Conservation (phyloP, 768 basidiomycete genomes). For the Phanerodontia chrysosporium region DNA sequence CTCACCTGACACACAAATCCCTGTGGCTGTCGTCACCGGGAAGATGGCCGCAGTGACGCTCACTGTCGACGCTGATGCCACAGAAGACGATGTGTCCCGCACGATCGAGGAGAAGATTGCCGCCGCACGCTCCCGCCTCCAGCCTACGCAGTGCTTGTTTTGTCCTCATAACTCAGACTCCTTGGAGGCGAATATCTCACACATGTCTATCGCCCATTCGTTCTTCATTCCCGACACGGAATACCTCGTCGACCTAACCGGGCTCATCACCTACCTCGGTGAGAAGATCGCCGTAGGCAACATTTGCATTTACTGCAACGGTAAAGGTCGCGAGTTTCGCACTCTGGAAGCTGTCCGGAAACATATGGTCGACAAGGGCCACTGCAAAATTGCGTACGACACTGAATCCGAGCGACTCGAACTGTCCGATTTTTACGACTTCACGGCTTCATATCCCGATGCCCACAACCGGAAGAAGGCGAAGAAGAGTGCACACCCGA, state of each 20-base stretch:
- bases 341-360: conserved; percentile 84
- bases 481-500: conserved; percentile 10
- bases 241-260: conserved; percentile 78
- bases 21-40: conserved; percentile 6
- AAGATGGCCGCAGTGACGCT: conserved; percentile 18
- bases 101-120: conserved; percentile 76
- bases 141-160: conserved; percentile 78
- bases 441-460: conserved; percentile 72
- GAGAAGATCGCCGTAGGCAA: conserved; percentile 94
- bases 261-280: conserved; percentile 80
- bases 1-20: conserved; percentile 16
- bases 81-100: conserved; percentile 43
- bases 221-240: conserved; percentile 97
- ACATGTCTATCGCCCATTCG: conserved; percentile 86
- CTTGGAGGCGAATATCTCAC: conserved; percentile 65
- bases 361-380: conserved; percentile 94
- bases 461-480: conserved; percentile 26
- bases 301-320: conserved; percentile 89
- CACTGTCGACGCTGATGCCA: conserved; percentile 33
- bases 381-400: conserved; percentile 95
- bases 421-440: conserved; percentile 92
- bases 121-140: conserved; percentile 59
- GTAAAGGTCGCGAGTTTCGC: conserved; percentile 75
- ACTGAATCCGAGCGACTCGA: conserved; percentile 76
- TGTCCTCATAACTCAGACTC: conserved; percentile 49